Percentiles rank a stretch among this genome's conserved stretches.
phyloP scores from a whole-genome alignment of 1,139 yeast species.

The Pichia sp. region DNA sequence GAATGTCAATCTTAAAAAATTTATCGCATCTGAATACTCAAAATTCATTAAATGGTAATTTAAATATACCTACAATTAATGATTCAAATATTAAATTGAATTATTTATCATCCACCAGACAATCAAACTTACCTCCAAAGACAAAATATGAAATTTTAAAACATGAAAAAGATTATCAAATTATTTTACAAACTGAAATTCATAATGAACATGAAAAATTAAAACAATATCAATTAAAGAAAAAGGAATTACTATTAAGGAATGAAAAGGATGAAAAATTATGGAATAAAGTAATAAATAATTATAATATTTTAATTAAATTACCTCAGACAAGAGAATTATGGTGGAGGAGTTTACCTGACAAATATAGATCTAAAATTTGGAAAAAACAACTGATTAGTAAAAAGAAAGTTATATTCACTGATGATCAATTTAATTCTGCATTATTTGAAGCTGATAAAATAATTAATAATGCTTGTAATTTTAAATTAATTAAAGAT shows the following conservation, averaged over 20 bases:
- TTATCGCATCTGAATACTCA: slow-evolving; percentile 11
- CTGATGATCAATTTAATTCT: slow-evolving; percentile 14
- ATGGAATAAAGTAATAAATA: slow-evolving; percentile 45
- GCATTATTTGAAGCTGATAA: slow-evolving; percentile 21
- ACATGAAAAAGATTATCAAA: slow-evolving; percentile 52
- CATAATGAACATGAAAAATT: slow-evolving; percentile 36
- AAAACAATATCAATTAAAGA: slow-evolving; percentile 28
- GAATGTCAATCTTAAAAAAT: slow-evolving; percentile 28
- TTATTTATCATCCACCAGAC: slow-evolving; percentile 49
- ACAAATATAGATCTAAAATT: slow-evolving; percentile 37
- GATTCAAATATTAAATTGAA: slow-evolving; percentile 21
- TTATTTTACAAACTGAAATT: slow-evolving; percentile 44
- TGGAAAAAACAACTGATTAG: slow-evolving; percentile 43
- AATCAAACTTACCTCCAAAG: slow-evolving; percentile 65
- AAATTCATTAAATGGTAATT: neutral
- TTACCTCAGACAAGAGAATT: slow-evolving; percentile 42
- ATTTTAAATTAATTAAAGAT: slow-evolving; percentile 21
- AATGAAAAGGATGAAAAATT: slow-evolving; percentile 33
- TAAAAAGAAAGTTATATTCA: slow-evolving; percentile 24
- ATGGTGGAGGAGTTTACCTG: slow-evolving; percentile 67
- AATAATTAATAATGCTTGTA: slow-evolving; percentile 25
- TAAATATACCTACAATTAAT: neutral
- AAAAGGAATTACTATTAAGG: slow-evolving; percentile 30
- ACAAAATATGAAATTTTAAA: slow-evolving; percentile 44
- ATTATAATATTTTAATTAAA: slow-evolving; percentile 33